Evolutionary conservation across 805 yeast species (phyloP).

Genomic region (Lipomyces chichibuensis): DNA sequence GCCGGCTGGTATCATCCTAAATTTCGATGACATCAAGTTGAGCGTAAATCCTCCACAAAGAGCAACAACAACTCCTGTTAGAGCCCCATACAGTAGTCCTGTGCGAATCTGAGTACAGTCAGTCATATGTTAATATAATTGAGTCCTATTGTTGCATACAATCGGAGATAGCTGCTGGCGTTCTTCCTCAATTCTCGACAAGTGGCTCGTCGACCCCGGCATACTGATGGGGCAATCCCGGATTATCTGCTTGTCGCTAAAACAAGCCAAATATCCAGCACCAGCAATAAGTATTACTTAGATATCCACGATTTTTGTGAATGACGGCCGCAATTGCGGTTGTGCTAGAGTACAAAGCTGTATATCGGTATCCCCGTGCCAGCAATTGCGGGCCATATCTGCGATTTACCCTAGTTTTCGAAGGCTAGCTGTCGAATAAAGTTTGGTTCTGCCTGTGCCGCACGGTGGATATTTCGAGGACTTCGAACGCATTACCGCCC

Average conservation of each 20-base stretch:
- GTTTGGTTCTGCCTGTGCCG: neutral
- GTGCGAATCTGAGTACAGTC: constrained; percentile 5
- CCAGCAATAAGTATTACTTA: neutral
- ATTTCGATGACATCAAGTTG: constrained; percentile 8
- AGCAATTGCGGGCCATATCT: no score
- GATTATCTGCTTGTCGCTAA: neutral
- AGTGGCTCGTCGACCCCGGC: neutral
- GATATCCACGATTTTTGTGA: neutral
- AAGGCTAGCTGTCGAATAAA: neutral
- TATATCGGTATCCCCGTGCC: no score
- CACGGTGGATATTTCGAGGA: neutral
- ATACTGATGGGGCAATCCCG: neutral
- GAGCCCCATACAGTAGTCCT: constrained; percentile 21
- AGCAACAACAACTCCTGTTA: constrained; percentile 19
- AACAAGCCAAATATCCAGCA: neutral
- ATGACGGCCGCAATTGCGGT: neutral
- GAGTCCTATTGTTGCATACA: neutral
- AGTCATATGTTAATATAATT: neutral
- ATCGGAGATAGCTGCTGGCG: neutral
- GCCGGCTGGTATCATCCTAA: constrained; percentile 14
- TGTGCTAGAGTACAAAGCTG: neutral
- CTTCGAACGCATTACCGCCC: neutral
- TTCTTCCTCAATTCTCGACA: constrained; percentile 1
- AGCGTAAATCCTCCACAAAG: constrained; percentile 8
- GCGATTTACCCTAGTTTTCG: no score